Evolutionary conservation across 306 rosid genomes (phyloP).

Genomic region (Hylodesmum podocarpum): DNA sequence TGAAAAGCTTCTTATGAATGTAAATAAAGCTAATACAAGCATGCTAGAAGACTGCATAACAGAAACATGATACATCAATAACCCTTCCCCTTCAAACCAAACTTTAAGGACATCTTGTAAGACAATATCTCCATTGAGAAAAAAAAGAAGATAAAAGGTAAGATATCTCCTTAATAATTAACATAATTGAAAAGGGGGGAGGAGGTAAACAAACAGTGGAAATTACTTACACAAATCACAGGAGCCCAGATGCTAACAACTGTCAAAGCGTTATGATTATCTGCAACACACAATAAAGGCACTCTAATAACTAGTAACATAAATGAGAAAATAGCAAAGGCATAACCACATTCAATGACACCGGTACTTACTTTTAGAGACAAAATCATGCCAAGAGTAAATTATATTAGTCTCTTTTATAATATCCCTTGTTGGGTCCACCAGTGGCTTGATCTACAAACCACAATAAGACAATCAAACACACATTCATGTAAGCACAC

Average conservation of each 20-base stretch:
- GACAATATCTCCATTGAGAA: not conserved
- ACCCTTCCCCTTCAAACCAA: not conserved
- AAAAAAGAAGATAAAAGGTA: not conserved
- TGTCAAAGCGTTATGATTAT: constrained; percentile 77
- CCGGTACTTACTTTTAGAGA: constrained; percentile 66
- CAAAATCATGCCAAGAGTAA: constrained; percentile 88
- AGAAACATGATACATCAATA: not conserved
- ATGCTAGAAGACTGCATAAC: not conserved
- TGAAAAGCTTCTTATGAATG: not conserved
- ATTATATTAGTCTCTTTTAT: constrained; percentile 26
- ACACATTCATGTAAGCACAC: not conserved
- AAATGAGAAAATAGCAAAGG: constrained; percentile 16
- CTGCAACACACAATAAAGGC: constrained; percentile 52
- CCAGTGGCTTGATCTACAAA: constrained; percentile 83
- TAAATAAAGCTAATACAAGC: not conserved
- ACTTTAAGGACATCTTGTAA: constrained; percentile 15
- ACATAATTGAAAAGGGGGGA: not conserved
- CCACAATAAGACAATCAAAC: not conserved
- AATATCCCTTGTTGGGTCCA: constrained; percentile 60
- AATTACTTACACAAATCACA: constrained; percentile 68
- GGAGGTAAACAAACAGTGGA: not conserved
- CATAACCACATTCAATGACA: not conserved
- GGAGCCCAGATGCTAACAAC: constrained; percentile 83
- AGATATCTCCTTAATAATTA: not conserved
- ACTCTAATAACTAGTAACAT: constrained; percentile 11